Base-by-base conservation (phyloP, 148 eudicot species). In the Vaccinium vitisidaea region DNA sequence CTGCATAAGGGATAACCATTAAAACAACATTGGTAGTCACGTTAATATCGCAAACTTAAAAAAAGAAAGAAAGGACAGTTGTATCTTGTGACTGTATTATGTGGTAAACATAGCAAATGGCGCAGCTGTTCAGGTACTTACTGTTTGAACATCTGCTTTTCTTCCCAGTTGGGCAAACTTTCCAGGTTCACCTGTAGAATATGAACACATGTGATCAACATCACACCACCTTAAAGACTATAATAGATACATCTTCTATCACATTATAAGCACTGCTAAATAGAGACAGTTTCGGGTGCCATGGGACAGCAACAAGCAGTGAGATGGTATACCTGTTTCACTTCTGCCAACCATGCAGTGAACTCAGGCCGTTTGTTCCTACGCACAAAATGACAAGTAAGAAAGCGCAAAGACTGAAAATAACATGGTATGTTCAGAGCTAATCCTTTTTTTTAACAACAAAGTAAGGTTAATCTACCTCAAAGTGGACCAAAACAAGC, bases 361-460 rank as follows among this genome's bases (percentile, higher is more conserved):
- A 96, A 96, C 88, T 96, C 99, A 7, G 99, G 99, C 30, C 99
- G 84, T 80, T 96, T 96, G 83, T 91, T 96, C 99, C 99, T 96
- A 78, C 90, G 80, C 53, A 83, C 25, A 18, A 65, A 52, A 49
- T 46, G 50, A 67, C 74, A 86, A 18, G 87, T 32, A 85, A 84
- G 32, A 8, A 15, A 75, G 65, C 75, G 8, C 74, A 25, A 30
- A 69, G 75, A 54, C 53, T 61, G 43, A 81, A 12, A 36, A 79
- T 55, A 84, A 55, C 69, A 13, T 49, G 23, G 46, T 43, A 79
- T 6, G 23, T 59, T 12, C n/a, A 36, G 71, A 32, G 82, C 70
- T 59, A 30, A 19, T 32, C 30, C 36, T 39, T 39, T 80, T 63
- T 32, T 21, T 80, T 39, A 55, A 32, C 19, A 43, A 80, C 53